Evolutionary conservation across 148 eudicot species (phyloP), one percentile per base, ranked within the genome.

Genomic region (Rheum nobile): DNA sequence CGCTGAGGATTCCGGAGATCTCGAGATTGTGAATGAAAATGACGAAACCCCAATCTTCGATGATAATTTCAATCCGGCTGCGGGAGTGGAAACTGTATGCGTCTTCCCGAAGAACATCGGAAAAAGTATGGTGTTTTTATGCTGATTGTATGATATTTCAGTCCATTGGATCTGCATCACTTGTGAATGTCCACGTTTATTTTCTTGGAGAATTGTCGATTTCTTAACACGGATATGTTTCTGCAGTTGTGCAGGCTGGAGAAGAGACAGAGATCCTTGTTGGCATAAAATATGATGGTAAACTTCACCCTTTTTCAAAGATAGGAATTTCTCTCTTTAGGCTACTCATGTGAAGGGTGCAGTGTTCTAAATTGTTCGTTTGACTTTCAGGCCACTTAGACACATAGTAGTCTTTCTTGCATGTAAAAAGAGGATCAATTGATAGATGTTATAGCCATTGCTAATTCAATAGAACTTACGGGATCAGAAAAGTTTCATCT

Each of bases 271-370:
- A 89, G 81, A 80, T 91, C 26, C 80, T 91, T 32, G 88, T 91
- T 80, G 98, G 92, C 74, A 74, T 93, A 38, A 85, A 94, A 82
- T 86, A 94, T 75, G 91, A 94, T 61, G 98, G 98, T 94, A 86
- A 76, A 3, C 34, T 59, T 59, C 35, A 0, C 17, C 0, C 8
- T 57, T 26, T 26, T 28, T 17, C 57, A n/a, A 50, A n/a, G 57
- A n/a, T n/a, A 50, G 57, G 5, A 3, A 3, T 41, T 41, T 41
- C 43, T 41, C 43, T 41, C 43, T 41, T 6, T 14, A 47, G 55
- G 22, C 7, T 48, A 19, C 22, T 48, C 57, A 1, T 50, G 26
- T n/a, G 57, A 21, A 50, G 24, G 26, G 9, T 59, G 67, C 35
- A 59, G 67, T 57, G 67, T 26, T 28, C 34, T 26, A 54, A 54